Evolutionary conservation across 2,329 filamentous ascomycete species (phyloP).

Genomic region (Calonectria pseudoreteaudii): DNA sequence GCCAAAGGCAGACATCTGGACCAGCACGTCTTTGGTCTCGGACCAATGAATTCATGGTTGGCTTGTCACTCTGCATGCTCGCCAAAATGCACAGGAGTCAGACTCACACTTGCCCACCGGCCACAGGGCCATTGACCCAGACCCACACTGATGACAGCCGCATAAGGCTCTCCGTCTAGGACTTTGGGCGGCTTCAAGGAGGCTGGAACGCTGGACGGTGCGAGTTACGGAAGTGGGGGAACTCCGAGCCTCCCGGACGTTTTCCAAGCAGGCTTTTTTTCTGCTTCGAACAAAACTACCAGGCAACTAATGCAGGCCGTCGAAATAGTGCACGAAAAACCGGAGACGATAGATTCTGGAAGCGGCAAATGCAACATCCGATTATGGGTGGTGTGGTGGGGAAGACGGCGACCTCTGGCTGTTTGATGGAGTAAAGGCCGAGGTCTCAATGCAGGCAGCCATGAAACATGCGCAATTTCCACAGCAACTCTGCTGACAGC

Average conservation of each 20-base stretch:
- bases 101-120: background rate
- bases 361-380: constrained; percentile 19
- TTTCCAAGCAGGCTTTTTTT: background rate
- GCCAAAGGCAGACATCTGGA: background rate
- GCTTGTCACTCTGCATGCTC: background rate
- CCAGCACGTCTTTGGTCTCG: background rate
- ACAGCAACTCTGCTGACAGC: background rate
- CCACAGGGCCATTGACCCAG: background rate
- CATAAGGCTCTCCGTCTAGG: background rate
- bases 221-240: constrained; percentile 28
- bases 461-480: constrained; percentile 8
- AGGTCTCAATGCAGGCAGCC: background rate
- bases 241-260: background rate
- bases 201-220: background rate
- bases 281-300: background rate
- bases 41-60: background rate
- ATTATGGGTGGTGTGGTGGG: constrained; percentile 8
- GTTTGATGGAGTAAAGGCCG: constrained; percentile 4
- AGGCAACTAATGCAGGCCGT: constrained; percentile 10
- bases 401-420: background rate
- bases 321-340: background rate
- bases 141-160: background rate
- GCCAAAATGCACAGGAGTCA: constrained; percentile 1
- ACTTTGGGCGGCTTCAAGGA: background rate
- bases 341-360: background rate